Conservation (phyloP, 495 filamentous ascomycete genomes). For the Penicillium turbatum region DNA sequence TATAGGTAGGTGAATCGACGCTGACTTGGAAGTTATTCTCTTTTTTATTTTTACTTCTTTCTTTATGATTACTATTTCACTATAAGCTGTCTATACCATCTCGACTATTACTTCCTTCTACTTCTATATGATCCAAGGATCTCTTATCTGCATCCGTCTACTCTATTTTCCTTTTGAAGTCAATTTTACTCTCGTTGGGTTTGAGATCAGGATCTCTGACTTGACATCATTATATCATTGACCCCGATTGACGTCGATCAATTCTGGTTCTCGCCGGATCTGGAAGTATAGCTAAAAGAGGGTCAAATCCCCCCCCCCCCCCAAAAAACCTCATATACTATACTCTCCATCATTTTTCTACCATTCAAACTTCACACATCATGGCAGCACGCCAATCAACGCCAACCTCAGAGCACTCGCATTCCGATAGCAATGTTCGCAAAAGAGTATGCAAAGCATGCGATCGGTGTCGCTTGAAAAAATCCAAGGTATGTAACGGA, state of each 20-base stretch:
- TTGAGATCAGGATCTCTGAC: background rate
- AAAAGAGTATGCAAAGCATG: slow-evolving; percentile 62
- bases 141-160: slow-evolving; percentile 1
- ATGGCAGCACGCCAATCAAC: slow-evolving; percentile 48
- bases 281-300: slow-evolving; percentile 25
- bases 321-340: background rate
- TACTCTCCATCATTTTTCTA: background rate
- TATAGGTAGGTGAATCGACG: background rate
- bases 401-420: slow-evolving; percentile 42
- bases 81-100: no score
- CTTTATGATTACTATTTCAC: slow-evolving; percentile 5
- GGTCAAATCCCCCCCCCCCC: slow-evolving; percentile 1
- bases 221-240: slow-evolving; percentile 31
- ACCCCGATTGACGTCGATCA: slow-evolving; percentile 32
- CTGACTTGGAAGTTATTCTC: background rate
- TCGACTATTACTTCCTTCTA: background rate
- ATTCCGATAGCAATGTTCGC: slow-evolving; percentile 44
- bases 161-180: slow-evolving; percentile 6
- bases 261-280: slow-evolving; percentile 15
- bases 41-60: background rate
- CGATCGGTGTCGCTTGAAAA: slow-evolving; percentile 61
- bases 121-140: background rate
- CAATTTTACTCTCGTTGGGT: slow-evolving; percentile 11
- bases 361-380: slow-evolving; percentile 16
- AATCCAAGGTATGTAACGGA: slow-evolving; percentile 52